Evolutionary conservation across 2,329 filamentous ascomycete genomes (phyloP).

Genomic region (Trichophyton equinum): DNA sequence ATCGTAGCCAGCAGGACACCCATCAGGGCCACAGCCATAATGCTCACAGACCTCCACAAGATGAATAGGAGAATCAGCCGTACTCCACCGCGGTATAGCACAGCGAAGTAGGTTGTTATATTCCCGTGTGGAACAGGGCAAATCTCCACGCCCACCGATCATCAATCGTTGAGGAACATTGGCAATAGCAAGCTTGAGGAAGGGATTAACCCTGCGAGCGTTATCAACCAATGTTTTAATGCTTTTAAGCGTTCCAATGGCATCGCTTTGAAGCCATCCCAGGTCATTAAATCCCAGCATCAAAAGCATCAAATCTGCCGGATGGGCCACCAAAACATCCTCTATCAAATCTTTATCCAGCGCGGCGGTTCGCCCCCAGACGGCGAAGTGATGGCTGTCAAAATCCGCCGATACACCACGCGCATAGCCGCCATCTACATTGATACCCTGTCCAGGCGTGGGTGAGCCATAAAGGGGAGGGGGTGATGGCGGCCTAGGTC

Average conservation of each 20-base stretch:
- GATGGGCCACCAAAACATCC: neutral
- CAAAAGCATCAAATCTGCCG: neutral
- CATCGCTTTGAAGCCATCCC: neutral
- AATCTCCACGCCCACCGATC: neutral
- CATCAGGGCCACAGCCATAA: neutral
- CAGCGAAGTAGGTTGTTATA: neutral
- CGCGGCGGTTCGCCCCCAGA: neutral
- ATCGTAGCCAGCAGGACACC: neutral
- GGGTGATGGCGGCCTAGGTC: neutral
- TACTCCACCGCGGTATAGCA: neutral
- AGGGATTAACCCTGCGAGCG: neutral
- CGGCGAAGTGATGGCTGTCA: neutral
- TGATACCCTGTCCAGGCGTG: neutral
- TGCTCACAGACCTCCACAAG: neutral
- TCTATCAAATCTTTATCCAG: neutral
- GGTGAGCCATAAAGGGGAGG: neutral
- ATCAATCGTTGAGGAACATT: neutral
- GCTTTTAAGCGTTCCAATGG: neutral
- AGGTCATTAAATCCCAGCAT: neutral
- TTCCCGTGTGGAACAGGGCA: neutral
- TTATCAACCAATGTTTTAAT: neutral
- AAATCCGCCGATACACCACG: neutral
- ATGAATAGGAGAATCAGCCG: neutral
- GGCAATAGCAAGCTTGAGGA: neutral
- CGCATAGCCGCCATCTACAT: neutral